Evolutionary conservation across 176 grass and related monocot genomes (phyloP), one percentile per base, ranked within the genome.

Genomic region (Olyra latifolia): DNA sequence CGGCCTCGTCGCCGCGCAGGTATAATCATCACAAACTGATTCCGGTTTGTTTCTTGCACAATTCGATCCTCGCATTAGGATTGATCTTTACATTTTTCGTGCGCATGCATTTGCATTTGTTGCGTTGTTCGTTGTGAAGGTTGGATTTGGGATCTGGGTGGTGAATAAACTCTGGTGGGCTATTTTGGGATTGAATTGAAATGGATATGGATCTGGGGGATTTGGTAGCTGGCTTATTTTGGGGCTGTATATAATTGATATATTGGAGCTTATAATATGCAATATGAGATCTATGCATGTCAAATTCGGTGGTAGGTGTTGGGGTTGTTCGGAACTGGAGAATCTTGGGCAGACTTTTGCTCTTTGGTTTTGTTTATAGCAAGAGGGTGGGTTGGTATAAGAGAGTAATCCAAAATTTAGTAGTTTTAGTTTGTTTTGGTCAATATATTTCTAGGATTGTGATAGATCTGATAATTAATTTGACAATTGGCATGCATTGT

Each of bases 1-100:
- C 58, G 97, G 97, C 3, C 91, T 99, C 39, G 90, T 99, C 42
- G 93, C 97, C 0, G 87, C 93, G 28, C 82, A 99, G 97, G 97
- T 99, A 91, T 43, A 45, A 19, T 30, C 10, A 55, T 49, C 27
- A n/a, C 22, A 7, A 48, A 22, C 24, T 25, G 23, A 48, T 35
- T 42, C 71, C 52, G 0, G 11, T 39, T 85, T 25, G 24, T 76
- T 52, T 0, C 42, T 41, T 76, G 62, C 44, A 30, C 32, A 70
- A 71, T 83, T 71, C 35, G 10, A 71, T 72, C 8, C 24, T 69
- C 0, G 15, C 42, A 43, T 55, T 19, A 29, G 22, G 40, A 73
- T 78, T 42, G 2, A 6, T 76, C 8, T 49, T 59, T 47, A 39
- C 3, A n/a, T n/a, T 70, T 12, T 28, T 16, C 32, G 15, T 20